Percentiles rank a stretch among this genome's conserved stretches.
phyloP scores from a whole-genome alignment of 306 rosid species.

The Cyamopsis tetragonoloba region DNA sequence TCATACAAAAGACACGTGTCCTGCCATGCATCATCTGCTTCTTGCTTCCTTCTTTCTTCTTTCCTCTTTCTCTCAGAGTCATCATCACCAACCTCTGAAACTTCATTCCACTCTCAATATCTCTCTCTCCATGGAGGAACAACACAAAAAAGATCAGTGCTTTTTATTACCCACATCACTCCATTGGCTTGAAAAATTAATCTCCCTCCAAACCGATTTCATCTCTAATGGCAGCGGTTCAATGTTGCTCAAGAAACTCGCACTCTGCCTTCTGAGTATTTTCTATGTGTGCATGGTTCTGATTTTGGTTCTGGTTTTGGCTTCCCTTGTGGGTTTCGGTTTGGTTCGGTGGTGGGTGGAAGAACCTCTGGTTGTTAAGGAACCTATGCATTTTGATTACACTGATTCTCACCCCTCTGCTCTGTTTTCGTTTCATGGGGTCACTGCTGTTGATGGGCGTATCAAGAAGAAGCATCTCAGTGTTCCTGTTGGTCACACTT shows the following conservation, averaged over 20 bases:
- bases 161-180: conserved; percentile 33
- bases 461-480: conserved; percentile 32
- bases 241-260: conserved; percentile 49
- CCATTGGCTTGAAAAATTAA: conserved; percentile 37
- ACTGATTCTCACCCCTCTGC: conserved; percentile 57
- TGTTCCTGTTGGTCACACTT: conserved; percentile 69
- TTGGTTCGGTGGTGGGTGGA: conserved; percentile 60
- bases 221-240: conserved; percentile 48
- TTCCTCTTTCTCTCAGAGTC: neutral
- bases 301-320: conserved; percentile 38
- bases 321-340: conserved; percentile 43
- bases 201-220: conserved; percentile 43
- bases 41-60: neutral
- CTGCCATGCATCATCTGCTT: conserved; percentile 5
- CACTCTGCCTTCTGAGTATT: conserved; percentile 49
- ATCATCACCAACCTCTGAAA: neutral
- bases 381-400: conserved; percentile 64
- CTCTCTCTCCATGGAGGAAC: conserved; percentile 29
- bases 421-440: conserved; percentile 33
- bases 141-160: neutral
- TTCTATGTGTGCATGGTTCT: conserved; percentile 53
- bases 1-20: conserved; percentile 48
- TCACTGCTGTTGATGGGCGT: neutral
- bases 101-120: neutral
- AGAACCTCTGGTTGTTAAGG: conserved; percentile 56